Base-by-base conservation (phyloP, 176 grass and related monocot species). In the Triticum dicoccoides region DNA sequence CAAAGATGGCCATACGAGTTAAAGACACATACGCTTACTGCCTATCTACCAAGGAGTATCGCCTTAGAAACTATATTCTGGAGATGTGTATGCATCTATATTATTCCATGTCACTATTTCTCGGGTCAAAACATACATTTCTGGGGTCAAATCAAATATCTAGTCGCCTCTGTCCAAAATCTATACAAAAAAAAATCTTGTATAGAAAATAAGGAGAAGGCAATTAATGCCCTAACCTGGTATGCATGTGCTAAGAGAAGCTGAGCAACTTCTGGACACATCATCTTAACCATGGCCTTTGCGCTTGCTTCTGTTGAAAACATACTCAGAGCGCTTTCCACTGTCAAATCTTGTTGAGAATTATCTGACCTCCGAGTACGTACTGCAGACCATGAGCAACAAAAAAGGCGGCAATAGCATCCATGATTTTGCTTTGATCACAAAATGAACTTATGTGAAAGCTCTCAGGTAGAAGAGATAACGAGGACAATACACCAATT, bases 241-340 rank as follows among this genome's bases (percentile, higher is more conserved):
- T 95, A 98, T 1, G 94, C 89, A 88, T 98, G 93, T 41, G 91
- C 88, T 85, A 98, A 84, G 41, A 98, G 96, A 74, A 94, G 82
- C 75, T 89, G 90, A 15, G 73, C 87, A 61, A 88, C 89, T 87
- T 93, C 82, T 71, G 91, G 70, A 86, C 86, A 70, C 80, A 94
- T 87, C 79, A 88, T 98, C 92, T 92, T 98, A 42, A 73, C 91
- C 80, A 92, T 89, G 73, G 62, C 73, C 85, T 92, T 92, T 85
- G 93, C 35, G 11, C 80, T 88, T 80, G 82, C 61, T 8, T 65
- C 38, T 13, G 86, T 91, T 80, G 77, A 94, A 85, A 98, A 95
- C 68, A 76, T 88, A 90, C 62, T 88, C 42, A 98, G 85, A 61
- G 95, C 62, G 84, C 15, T 87, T 65, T 84, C 84, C 75, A 92